Base-by-base conservation (phyloP, 352 stramenopile species). In the Vaucheria bursata region DNA sequence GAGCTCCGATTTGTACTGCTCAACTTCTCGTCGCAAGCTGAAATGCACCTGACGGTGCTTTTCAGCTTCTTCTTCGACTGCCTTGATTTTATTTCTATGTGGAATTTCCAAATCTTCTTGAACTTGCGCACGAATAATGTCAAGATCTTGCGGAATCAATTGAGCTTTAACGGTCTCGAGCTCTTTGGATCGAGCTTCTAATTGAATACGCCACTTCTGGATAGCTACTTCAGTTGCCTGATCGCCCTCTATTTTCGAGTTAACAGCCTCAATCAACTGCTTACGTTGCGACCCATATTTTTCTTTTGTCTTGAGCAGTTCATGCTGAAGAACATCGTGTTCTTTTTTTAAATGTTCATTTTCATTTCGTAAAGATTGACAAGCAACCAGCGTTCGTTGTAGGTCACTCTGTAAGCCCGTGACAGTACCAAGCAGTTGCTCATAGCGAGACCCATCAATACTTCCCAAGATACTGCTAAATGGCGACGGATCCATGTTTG, bases 41-140 rank as follows among this genome's bases (percentile, higher is more conserved):
- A 84, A 87, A 37, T 85, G 86, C 73, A 87, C 81, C 31, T 86
- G 81, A n/a, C 81, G 35, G 59, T 82, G 80, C 45, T 79, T 79
- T 29, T 85, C 76, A 38, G 67, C 70, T 59, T 87, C 76, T 0
- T 59, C 73, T 66, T 82, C 77, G 5, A 82, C 70, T 37, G 68
- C 29, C 1, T 18, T 40, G 40, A 79, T 29, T 1, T 73, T 79
- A 12, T 72, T 68, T 53, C 79, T 52, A 74, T 87, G 83, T n/a
- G 83, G 82, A 1, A 77, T 64, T 66, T 87, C 81, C 18, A 87
- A 69, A 71, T 87, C 83, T 69, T 86, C 81, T 53, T 86, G 83
- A 2, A 87, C 71, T 66, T 86, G 29, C 31, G 67, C 25, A 38
- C 81, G 38, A 8, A 87, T 71, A 78, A 87, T 85, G 66, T 87